These are phyloP conservation scores for Gymnopus androsaceus DNA, from an alignment of 1,284 basidiomycete species.

Conservation along the genomic window DNA sequence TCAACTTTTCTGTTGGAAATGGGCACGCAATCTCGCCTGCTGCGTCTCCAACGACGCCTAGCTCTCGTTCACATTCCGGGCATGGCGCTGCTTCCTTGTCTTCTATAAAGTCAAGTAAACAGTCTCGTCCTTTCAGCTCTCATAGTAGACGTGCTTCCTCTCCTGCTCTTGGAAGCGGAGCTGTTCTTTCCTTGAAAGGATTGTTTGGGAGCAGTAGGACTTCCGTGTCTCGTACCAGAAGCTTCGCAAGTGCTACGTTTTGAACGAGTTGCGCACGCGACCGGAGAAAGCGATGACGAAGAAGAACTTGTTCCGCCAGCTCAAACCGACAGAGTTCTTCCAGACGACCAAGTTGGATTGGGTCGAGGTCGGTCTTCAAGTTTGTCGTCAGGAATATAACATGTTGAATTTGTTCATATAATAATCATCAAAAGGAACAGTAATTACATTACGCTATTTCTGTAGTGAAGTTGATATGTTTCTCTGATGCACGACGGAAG, in stretches of 20 bases:
- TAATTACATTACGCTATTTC: too few relatives aligned
- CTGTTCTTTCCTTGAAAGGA: slow-evolving; percentile 57
- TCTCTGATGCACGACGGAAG: too few relatives aligned
- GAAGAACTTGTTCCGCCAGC: slow-evolving; percentile 93
- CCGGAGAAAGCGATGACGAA: slow-evolving; percentile 97
- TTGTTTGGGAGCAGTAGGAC: slow-evolving; percentile 45
- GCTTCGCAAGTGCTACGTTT: slow-evolving; percentile 92
- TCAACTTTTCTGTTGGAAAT: slow-evolving; percentile 4
- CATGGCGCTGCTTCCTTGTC: slow-evolving; percentile 15
- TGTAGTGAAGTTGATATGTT: too few relatives aligned
- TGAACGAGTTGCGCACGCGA: slow-evolving; percentile 90
- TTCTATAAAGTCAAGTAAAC: slow-evolving; percentile 5
- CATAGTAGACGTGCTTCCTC: slow-evolving; percentile 1
- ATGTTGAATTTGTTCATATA: slow-evolving; percentile 99
- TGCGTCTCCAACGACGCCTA: slow-evolving; percentile 10
- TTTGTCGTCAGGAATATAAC: slow-evolving; percentile 98
- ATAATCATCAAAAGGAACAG: too few relatives aligned
- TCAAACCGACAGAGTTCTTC: slow-evolving; percentile 99
- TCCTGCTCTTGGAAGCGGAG: slow-evolving; percentile 15
- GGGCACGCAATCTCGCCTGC: slow-evolving; percentile 14
- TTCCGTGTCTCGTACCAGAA: slow-evolving; percentile 99
- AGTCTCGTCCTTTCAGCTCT: not conserved
- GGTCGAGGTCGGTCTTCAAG: slow-evolving; percentile 99
- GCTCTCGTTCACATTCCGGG: not conserved
- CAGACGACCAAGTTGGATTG: slow-evolving; percentile 97